These are phyloP conservation scores for Eimeria sp. DNA, from an alignment of 169 alveolate genomes.

Conservation along the genomic window DNA sequence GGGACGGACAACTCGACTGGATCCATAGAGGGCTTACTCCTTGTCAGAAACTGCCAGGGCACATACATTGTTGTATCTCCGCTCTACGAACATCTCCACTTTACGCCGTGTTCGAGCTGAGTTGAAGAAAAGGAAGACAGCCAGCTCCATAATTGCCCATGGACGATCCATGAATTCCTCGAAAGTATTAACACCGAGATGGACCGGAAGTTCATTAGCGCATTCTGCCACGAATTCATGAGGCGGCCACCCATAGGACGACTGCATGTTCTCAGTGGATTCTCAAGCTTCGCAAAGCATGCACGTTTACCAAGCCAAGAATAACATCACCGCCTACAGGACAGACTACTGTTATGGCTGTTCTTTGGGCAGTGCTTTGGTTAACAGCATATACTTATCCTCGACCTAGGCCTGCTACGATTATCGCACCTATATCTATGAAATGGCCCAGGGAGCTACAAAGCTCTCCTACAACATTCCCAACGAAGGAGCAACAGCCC, in stretches of 20 bases:
- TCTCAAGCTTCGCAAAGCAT: background rate
- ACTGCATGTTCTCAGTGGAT: background rate
- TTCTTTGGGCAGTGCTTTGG: background rate
- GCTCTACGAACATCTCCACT: background rate
- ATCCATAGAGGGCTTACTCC: background rate
- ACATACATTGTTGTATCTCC: background rate
- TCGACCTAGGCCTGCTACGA: no score
- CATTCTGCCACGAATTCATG: background rate
- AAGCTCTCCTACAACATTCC: background rate
- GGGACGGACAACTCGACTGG: background rate
- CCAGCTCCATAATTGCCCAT: no score
- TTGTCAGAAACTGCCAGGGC: background rate
- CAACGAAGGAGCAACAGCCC: background rate
- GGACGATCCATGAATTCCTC: background rate
- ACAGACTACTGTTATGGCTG: background rate
- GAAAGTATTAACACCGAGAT: background rate
- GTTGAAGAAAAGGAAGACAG: no score
- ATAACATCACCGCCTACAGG: background rate
- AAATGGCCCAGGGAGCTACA: background rate
- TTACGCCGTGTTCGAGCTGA: background rate
- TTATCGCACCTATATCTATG: background rate
- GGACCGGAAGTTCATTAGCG: background rate
- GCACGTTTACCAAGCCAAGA: background rate
- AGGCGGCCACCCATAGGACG: background rate
- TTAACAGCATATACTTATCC: background rate